Evolutionary conservation across 2,329 filamentous ascomycete genomes (phyloP).

Genomic region (Beauveria asiatica): DNA sequence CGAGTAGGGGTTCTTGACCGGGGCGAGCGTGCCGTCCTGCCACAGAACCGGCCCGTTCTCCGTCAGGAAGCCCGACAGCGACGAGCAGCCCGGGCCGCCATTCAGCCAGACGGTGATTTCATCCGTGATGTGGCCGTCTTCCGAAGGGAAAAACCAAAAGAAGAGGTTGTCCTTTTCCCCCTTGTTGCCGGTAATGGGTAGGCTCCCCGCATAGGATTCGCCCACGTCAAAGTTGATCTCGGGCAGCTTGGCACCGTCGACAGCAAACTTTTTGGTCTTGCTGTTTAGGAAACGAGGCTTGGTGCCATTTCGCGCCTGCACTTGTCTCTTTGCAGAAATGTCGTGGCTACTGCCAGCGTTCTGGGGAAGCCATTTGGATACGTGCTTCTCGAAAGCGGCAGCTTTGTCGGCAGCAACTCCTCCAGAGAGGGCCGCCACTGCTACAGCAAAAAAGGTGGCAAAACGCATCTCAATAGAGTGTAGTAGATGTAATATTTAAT

Average conservation of each 20-base stretch:
- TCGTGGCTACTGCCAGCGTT: too few species aligned
- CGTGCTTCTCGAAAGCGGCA: neutral
- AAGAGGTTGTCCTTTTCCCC: constrained; percentile 47
- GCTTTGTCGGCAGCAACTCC: neutral
- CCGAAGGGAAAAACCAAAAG: constrained; percentile 60
- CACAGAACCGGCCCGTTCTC: constrained; percentile 69
- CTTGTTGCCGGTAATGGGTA: constrained; percentile 45
- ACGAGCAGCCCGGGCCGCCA: constrained; percentile 48
- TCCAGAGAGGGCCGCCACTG: neutral
- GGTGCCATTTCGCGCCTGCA: neutral
- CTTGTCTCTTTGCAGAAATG: neutral
- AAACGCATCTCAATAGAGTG: neutral
- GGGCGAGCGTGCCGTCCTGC: constrained; percentile 60
- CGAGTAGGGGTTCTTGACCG: constrained; percentile 57
- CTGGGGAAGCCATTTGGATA: neutral
- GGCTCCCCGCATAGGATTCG: constrained; percentile 54
- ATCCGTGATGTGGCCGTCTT: constrained; percentile 38
- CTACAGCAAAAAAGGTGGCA: neutral
- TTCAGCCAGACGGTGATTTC: constrained; percentile 58
- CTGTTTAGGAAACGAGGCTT: neutral
- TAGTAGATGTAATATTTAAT: too few species aligned
- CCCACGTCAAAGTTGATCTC: constrained; percentile 62
- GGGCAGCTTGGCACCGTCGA: constrained; percentile 57
- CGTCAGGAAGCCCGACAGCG: constrained; percentile 60
- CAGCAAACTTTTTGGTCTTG: constrained; percentile 39